Conservation (phyloP, 805 yeast genomes). For the Lipomyces japonicus region DNA sequence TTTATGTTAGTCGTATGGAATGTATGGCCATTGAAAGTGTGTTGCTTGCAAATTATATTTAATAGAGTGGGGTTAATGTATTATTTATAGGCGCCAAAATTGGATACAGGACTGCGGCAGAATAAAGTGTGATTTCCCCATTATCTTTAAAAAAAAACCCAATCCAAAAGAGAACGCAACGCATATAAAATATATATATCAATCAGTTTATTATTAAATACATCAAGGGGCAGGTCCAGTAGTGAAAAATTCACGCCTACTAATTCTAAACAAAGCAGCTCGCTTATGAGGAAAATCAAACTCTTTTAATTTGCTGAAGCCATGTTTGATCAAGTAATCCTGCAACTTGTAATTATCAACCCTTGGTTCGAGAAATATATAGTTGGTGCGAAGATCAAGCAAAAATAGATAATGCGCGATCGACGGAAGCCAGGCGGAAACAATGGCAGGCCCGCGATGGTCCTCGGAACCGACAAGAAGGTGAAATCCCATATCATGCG, state of each 20-base stretch:
- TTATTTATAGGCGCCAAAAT: too few relatives aligned
- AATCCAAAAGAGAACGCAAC: too few relatives aligned
- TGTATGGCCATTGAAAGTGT: too few relatives aligned
- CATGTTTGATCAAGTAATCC: slow-evolving; percentile 20
- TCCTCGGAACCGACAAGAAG: slow-evolving; percentile 31
- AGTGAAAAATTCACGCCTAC: slow-evolving; percentile 23
- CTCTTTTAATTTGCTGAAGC: slow-evolving; percentile 27
- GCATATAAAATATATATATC: too few relatives aligned
- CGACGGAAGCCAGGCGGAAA: slow-evolving; percentile 30
- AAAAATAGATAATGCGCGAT: slow-evolving; percentile 30
- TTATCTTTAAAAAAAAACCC: too few relatives aligned
- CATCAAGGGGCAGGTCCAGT: slow-evolving; percentile 9
- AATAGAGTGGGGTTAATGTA: too few relatives aligned
- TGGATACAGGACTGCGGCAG: too few relatives aligned
- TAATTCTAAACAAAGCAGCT: slow-evolving; percentile 32
- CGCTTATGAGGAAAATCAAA: slow-evolving; percentile 33
- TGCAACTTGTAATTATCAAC: slow-evolving; percentile 31
- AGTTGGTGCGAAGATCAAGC: slow-evolving; percentile 25
- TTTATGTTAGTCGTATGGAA: too few relatives aligned
- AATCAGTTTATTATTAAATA: not conserved
- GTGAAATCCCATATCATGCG: slow-evolving; percentile 33
- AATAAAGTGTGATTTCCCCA: too few relatives aligned
- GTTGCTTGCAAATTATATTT: too few relatives aligned
- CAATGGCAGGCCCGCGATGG: slow-evolving; percentile 33
- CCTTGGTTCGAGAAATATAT: slow-evolving; percentile 32